Conservation (phyloP, 208 protist species). For the Acanthamoeba healyi region DNA sequence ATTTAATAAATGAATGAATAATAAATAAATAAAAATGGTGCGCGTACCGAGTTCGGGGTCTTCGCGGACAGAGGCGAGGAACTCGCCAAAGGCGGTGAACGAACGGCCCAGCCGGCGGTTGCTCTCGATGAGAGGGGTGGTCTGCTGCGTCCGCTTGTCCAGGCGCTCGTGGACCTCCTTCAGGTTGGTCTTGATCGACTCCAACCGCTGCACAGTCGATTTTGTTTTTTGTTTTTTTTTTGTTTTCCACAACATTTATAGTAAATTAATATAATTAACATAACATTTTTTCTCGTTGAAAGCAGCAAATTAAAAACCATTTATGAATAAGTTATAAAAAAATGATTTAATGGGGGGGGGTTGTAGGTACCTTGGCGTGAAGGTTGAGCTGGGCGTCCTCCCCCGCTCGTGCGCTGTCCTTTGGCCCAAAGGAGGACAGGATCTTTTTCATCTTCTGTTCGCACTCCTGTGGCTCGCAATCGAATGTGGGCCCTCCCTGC, state of each 20-base stretch:
- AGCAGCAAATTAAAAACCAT: too few species aligned
- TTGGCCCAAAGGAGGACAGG: neutral
- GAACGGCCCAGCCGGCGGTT: constrained; percentile 15
- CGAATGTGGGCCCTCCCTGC: too few species aligned
- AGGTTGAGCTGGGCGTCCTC: constrained; percentile 24
- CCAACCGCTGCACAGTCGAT: neutral
- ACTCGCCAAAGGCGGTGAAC: constrained; percentile 54
- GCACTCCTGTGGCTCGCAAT: too few species aligned
- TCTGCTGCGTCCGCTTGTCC: neutral
- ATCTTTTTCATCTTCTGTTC: neutral
- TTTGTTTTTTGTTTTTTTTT: neutral
- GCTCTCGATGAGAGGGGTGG: neutral
- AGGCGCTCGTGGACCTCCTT: constrained; percentile 2
- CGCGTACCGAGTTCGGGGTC: constrained; percentile 19
- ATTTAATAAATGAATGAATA: neutral
- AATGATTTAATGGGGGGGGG: neutral
- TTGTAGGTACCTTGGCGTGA: neutral
- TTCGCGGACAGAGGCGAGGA: neutral
- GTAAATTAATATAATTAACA: neutral
- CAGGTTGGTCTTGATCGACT: constrained; percentile 13
- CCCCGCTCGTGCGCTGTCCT: neutral
- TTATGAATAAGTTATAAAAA: neutral
- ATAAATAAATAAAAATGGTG: neutral
- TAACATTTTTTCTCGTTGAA: too few species aligned
- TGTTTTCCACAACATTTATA: too few species aligned